Evolutionary conservation across 179 eudicot species (phyloP), one percentile per base, ranked within the genome.

Genomic region (Gypsophila paniculata): DNA sequence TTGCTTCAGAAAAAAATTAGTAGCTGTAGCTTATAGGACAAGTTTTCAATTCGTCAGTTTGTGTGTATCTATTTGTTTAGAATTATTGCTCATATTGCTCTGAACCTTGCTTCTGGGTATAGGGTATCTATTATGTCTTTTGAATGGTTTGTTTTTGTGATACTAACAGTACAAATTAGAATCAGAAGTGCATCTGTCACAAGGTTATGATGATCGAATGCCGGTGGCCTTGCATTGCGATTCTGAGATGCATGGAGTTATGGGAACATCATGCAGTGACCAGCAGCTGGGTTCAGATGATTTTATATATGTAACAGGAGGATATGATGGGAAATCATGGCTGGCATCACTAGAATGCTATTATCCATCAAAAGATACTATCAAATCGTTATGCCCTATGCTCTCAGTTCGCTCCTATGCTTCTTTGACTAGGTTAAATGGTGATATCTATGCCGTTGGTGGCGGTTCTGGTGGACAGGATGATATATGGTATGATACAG

Each of bases 301-400:
- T 72, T 72, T 65, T 14, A 88, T 91, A 60, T 80, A 77, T 75
- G 42, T 91, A 29, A 65, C 83, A 54, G 96, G 97, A 72, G 97
- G 97, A 54, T 86, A 75, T 79, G 90, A 91, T 85, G 97, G 97
- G 61, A 39, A 52, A 38, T 78, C 81, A 19, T 90, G 88, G 87
- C 75, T 84, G 73, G 82, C 91, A 52, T 69, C 91, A 32, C 74
- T 91, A 72, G 85, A 86, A 48, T 76, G 81, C 63, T 91, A 86
- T 72, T 86, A 83, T 63, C 91, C 93, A 54, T 81, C 86, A 46
- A 74, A 72, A 29, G 93, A 90, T 84, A 57, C 77, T 65, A 79
- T 82, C 34, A 75, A 72, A 75, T 74, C 90, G 57, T 79, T 84
- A 13, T 80, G 68, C 71, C 88, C 96, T 42, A 90, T 90, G 93